Percentiles rank a stretch among this genome's conserved stretches.
Evolutionary conservation across 202 grass and related monocot genomes (phyloP).

Genomic region (Carex sylvatica): DNA sequence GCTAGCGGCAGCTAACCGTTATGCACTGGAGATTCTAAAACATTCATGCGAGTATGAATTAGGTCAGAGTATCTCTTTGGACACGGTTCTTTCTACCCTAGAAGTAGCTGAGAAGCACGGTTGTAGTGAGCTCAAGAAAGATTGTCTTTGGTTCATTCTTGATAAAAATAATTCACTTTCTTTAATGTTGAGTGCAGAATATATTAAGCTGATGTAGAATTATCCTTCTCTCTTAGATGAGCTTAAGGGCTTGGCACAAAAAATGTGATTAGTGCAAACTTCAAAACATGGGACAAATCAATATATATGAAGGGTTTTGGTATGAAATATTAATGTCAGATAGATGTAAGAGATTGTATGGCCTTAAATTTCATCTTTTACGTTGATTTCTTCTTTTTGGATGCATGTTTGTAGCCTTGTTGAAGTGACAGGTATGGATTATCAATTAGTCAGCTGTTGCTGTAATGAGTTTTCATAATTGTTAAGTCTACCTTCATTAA

Average conservation of each 20-base stretch:
- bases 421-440: too few relatives aligned
- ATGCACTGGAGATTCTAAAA: not conserved
- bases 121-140: not conserved
- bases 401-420: not conserved
- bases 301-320: not conserved
- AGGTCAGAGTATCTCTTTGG: not conserved
- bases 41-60: not conserved
- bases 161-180: not conserved
- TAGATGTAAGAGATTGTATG: not conserved
- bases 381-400: not conserved
- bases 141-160: not conserved
- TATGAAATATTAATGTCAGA: not conserved
- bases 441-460: too few relatives aligned
- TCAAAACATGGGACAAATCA: not conserved
- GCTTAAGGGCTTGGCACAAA: not conserved
- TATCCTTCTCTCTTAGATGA: constrained; percentile 7
- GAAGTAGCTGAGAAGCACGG: not conserved
- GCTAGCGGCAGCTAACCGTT: not conserved
- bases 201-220: not conserved
- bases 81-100: not conserved
- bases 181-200: not conserved
- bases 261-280: not conserved
- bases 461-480: too few relatives aligned
- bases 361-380: not conserved
- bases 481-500: too few relatives aligned